Evolutionary conservation across 2,329 filamentous ascomycete species (phyloP).

Genomic region (Uncinocarpus reesii): DNA sequence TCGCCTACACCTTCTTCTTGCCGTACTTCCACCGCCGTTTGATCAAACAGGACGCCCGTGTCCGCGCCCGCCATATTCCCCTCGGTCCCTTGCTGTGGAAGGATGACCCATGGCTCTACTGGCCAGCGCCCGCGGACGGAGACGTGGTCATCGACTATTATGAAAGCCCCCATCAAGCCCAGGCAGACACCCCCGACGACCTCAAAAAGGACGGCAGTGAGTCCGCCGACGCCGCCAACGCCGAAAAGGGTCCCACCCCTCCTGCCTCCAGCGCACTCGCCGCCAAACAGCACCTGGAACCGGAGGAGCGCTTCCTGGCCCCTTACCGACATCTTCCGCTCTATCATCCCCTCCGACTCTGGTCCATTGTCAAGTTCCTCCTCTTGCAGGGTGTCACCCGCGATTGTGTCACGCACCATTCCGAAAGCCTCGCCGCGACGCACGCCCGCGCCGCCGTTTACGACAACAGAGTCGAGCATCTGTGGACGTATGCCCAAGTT

Average conservation of each 20-base stretch:
- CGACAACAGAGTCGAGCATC: slow-evolving; percentile 40
- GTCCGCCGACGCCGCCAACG: slow-evolving; percentile 3
- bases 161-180: slow-evolving; percentile 18
- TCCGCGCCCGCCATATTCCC: slow-evolving; percentile 27
- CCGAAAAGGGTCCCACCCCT: slow-evolving; percentile 19
- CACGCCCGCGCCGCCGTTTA: slow-evolving; percentile 37
- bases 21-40: slow-evolving; percentile 30
- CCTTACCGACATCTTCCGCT: slow-evolving; percentile 27
- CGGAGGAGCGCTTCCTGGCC: slow-evolving; percentile 25
- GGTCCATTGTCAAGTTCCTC: slow-evolving; percentile 35
- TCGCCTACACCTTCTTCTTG: slow-evolving; percentile 30
- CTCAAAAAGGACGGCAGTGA: slow-evolving; percentile 10
- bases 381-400: slow-evolving; percentile 38
- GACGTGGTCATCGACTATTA: slow-evolving; percentile 34
- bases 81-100: slow-evolving; percentile 34
- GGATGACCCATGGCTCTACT: slow-evolving; percentile 34
- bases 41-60: slow-evolving; percentile 25
- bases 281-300: slow-evolving; percentile 24
- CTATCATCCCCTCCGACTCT: slow-evolving; percentile 25
- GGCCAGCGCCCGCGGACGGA: slow-evolving; percentile 28
- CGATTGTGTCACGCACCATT: slow-evolving; percentile 35
- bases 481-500: slow-evolving; percentile 40
- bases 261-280: slow-evolving; percentile 19
- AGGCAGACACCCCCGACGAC: neutral
- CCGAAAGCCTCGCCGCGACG: slow-evolving; percentile 29